Conservation (phyloP, 129 eudicot species). For the Deinandra increscens region DNA sequence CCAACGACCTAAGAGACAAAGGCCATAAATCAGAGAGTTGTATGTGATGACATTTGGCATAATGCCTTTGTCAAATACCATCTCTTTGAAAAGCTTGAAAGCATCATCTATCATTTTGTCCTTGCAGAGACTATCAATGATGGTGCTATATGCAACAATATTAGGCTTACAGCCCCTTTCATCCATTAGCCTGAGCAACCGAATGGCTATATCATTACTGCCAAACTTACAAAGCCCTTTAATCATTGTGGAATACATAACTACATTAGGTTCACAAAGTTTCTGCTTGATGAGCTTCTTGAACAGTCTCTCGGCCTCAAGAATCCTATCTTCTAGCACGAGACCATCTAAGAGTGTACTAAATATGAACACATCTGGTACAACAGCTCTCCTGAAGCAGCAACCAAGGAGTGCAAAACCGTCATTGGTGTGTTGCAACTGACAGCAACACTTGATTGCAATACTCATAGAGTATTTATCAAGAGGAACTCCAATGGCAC, state of each 20-base stretch:
- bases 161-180: neutral
- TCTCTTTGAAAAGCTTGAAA: neutral
- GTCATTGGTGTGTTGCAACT: neutral
- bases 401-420: neutral
- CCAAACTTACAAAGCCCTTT: neutral
- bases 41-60: neutral
- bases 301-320: neutral
- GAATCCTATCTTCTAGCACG: neutral
- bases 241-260: neutral
- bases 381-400: neutral
- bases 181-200: constrained; percentile 13
- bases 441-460: neutral
- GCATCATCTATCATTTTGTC: neutral
- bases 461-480: neutral
- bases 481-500: neutral
- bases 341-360: neutral
- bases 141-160: neutral
- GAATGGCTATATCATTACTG: neutral
- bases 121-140: constrained; percentile 2
- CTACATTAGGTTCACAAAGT: neutral
- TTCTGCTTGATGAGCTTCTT: neutral
- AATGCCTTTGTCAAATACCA: constrained; percentile 17
- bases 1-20: neutral
- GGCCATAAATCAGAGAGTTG: neutral
- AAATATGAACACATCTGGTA: neutral